phyloP scores from a whole-genome alignment of 805 yeast genomes.

The Candida germanica region DNA sequence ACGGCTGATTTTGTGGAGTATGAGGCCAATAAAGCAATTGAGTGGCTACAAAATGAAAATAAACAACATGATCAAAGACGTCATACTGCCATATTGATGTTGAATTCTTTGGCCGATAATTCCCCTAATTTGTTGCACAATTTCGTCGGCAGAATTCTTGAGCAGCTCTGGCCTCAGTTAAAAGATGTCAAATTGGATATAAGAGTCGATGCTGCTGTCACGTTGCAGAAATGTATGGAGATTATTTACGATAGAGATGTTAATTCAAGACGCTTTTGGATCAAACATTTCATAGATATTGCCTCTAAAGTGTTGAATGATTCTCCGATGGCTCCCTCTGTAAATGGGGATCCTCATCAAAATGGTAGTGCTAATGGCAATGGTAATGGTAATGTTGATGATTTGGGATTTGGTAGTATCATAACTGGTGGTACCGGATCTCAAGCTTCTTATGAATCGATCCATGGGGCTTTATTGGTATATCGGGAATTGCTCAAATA shows the following conservation, averaged over 20 bases:
- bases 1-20: conserved; percentile 92
- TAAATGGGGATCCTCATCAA: conserved; percentile 2
- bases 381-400: conserved; percentile 11
- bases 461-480: conserved; percentile 85
- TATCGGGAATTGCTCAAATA: conserved; percentile 70
- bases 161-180: conserved; percentile 83
- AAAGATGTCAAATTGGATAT: conserved; percentile 74
- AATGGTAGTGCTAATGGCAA: conserved; percentile 2
- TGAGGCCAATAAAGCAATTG: conserved; percentile 85
- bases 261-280: conserved; percentile 71
- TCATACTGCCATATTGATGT: conserved; percentile 85
- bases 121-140: conserved; percentile 82
- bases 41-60: conserved; percentile 81
- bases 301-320: conserved; percentile 58
- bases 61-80: conserved; percentile 75
- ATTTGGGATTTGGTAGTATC: too few relatives aligned
- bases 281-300: conserved; percentile 62
- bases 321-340: conserved; percentile 6
- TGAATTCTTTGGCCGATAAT: conserved; percentile 79
- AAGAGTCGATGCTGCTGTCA: conserved; percentile 79
- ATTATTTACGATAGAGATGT: conserved; percentile 79
- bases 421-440: conserved; percentile 6
- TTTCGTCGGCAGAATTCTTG: conserved; percentile 73
- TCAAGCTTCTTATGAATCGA: conserved; percentile 50
- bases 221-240: conserved; percentile 71